A percentile compares a stretch with the other conserved stretches of the same genome.
Conservation (phyloP, 1,139 yeast genomes). For the Lodderomyces jiufengensis region DNA sequence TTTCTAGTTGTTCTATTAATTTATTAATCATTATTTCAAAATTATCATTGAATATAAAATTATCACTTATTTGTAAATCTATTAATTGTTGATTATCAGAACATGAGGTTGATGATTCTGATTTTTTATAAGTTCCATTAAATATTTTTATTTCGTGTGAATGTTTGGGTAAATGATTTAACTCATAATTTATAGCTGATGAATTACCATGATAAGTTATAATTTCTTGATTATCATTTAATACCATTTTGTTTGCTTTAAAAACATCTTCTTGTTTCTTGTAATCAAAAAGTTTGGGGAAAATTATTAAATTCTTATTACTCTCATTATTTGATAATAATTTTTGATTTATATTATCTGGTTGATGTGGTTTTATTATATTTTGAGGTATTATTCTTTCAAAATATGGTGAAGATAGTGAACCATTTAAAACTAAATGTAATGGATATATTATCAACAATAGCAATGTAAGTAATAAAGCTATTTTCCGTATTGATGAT, state of each 20-base stretch:
- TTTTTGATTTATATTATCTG: background rate
- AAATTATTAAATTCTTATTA: slow-evolving; percentile 2
- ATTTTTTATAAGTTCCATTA: slow-evolving; percentile 2
- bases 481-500: background rate
- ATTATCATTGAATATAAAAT: slow-evolving; percentile 8
- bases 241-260: no score
- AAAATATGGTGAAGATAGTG: background rate
- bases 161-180: slow-evolving; percentile 1
- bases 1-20: slow-evolving; percentile 16
- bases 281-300: slow-evolving; percentile 6
- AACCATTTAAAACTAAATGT: background rate
- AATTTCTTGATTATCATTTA: slow-evolving; percentile 1
- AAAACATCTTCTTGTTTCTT: no score
- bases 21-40: slow-evolving; percentile 12
- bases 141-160: slow-evolving; percentile 5
- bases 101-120: slow-evolving; percentile 3
- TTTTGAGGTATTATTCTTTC: background rate
- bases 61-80: slow-evolving; percentile 7
- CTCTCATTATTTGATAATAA: background rate
- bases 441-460: slow-evolving; percentile 1
- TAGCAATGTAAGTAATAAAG: background rate
- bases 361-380: background rate
- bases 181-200: slow-evolving; percentile 4
- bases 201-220: slow-evolving; percentile 6
- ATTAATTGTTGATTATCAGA: background rate